A percentile compares a stretch with the other conserved stretches of the same genome.
These are phyloP conservation scores for Rhizomucor miehei DNA, from an alignment of 371 early-diverging fungal genomes.

Conservation along the genomic window DNA sequence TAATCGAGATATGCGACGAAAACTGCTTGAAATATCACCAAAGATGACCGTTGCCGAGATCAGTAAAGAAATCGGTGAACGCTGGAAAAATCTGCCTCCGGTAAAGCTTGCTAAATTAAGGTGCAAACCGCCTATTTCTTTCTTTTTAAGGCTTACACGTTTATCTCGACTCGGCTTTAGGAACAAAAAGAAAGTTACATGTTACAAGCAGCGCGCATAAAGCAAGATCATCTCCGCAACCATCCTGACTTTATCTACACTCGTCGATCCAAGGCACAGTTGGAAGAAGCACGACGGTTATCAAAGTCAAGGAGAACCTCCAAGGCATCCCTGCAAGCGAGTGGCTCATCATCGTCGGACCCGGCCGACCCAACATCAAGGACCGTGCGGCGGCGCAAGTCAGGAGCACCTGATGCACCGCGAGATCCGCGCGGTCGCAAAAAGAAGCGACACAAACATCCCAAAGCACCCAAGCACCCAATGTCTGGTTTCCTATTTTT, in stretches of 20 bases:
- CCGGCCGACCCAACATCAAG: conserved; percentile 1
- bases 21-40: conserved; percentile 48
- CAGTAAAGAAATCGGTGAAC: conserved; percentile 52
- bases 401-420: conserved; percentile 23
- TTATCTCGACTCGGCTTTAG: conserved; percentile 12
- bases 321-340: neutral
- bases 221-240: conserved; percentile 56
- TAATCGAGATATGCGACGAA: conserved; percentile 57
- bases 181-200: conserved; percentile 33
- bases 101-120: conserved; percentile 12
- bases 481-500: conserved; percentile 78
- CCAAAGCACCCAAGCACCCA: conserved; percentile 77
- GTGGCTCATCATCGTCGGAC: too few relatives aligned
- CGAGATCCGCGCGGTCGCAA: conserved; percentile 55
- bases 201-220: conserved; percentile 42
- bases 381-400: conserved; percentile 7
- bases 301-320: conserved; percentile 15
- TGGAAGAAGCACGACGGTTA: conserved; percentile 46
- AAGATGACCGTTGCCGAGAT: conserved; percentile 60
- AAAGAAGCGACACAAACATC: conserved; percentile 67
- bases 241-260: conserved; percentile 62
- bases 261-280: conserved; percentile 58
- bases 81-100: conserved; percentile 43
- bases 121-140: neutral
- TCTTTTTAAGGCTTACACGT: conserved; percentile 2